Conservation (phyloP, 805 yeast species). For the Kluyveromyces nonfermentans region DNA sequence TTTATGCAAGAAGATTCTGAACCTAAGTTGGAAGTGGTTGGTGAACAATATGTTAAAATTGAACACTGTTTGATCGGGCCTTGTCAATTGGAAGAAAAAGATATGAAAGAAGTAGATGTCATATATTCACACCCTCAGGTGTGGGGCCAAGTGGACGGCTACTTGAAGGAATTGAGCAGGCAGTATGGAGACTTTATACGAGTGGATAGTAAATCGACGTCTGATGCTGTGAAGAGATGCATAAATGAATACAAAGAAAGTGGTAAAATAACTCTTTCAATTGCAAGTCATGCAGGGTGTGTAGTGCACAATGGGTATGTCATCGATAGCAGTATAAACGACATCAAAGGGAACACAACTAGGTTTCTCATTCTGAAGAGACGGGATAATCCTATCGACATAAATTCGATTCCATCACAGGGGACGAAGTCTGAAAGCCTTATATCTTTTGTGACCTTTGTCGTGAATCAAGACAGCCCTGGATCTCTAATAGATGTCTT, state of each 20-base stretch:
- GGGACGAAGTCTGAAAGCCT: conserved; percentile 5
- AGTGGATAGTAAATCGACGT: conserved; percentile 70
- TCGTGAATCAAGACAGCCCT: conserved; percentile 53
- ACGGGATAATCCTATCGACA: conserved; percentile 12
- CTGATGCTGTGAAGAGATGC: conserved; percentile 71
- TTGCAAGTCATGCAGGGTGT: conserved; percentile 65
- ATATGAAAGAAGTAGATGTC: conserved; percentile 37
- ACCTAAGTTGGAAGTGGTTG: conserved; percentile 46
- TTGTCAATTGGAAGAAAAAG: conserved; percentile 34
- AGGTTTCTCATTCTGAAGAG: conserved; percentile 65
- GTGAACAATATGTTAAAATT: conserved; percentile 74
- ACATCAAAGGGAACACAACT: conserved; percentile 68
- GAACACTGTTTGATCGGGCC: conserved; percentile 56
- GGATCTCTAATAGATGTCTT: conserved; percentile 69
- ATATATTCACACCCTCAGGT: conserved; percentile 95
- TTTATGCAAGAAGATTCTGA: conserved; percentile 30
- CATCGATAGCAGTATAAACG: conserved; percentile 52
- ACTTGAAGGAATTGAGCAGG: conserved; percentile 34
- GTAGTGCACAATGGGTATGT: conserved; percentile 49
- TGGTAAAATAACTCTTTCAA: conserved; percentile 48
- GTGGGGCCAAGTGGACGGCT: conserved; percentile 82
- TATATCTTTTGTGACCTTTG: conserved; percentile 54
- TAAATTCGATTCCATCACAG: conserved; percentile 11
- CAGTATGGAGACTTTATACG: conserved; percentile 33
- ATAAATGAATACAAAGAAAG: conserved; percentile 24